Evolutionary conservation across 257 asterid genomes (phyloP).

Genomic region (Penstemon davidsonii): DNA sequence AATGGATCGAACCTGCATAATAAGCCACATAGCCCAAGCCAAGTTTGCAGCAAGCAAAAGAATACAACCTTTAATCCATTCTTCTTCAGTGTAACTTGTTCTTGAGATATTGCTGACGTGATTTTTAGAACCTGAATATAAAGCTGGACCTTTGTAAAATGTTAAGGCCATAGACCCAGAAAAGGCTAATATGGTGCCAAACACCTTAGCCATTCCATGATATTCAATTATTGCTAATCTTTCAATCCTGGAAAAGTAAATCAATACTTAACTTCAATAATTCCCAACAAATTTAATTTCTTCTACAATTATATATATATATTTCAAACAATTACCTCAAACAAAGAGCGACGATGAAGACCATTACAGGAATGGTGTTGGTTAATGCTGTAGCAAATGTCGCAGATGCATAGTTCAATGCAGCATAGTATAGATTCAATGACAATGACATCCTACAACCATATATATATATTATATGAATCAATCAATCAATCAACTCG

Average conservation of each 20-base stretch:
- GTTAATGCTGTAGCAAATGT: conserved; percentile 58
- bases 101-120: conserved; percentile 17
- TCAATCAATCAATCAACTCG: neutral
- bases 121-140: conserved; percentile 30
- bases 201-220: conserved; percentile 54
- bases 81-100: conserved; percentile 35
- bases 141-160: conserved; percentile 26
- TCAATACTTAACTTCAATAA: neutral
- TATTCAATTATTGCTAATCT: conserved; percentile 29
- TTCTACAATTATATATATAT: too few relatives aligned
- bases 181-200: conserved; percentile 42
- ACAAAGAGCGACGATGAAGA: conserved; percentile 51
- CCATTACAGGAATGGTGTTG: conserved; percentile 54
- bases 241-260: conserved; percentile 45
- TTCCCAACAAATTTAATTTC: too few relatives aligned
- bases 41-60: conserved; percentile 42
- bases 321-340: conserved; percentile 37
- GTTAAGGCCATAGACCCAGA: neutral
- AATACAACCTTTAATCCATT: conserved; percentile 61
- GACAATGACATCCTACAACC: conserved; percentile 43
- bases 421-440: conserved; percentile 46
- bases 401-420: conserved; percentile 49
- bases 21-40: conserved; percentile 58
- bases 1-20: conserved; percentile 47
- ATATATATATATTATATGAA: neutral